Evolutionary conservation across 331 rosid species (phyloP), one percentile per base, ranked within the genome.

Genomic region (Stylosanthes scabra): DNA sequence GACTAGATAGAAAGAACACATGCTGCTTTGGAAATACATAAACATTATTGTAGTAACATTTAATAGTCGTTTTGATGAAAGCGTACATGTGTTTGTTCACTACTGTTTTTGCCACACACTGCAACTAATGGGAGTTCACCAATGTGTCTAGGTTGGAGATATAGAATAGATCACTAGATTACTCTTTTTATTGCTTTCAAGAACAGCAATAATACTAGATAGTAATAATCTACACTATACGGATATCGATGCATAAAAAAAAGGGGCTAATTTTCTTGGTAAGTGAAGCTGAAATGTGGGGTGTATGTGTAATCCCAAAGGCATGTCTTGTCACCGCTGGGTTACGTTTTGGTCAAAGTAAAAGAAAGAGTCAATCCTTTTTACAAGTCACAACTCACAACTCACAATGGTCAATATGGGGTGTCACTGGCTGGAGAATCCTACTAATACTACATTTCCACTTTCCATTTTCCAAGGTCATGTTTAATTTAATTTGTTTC

Each of bases 291-390:
- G 80, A 58, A 68, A 20, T 47, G 67, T 16, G 16, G 59, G 71
- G 40, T 42, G 71, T 51, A 41, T 45, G 81, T 74, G 80, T 81
- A 82, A 84, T 78, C 91, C 89, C 88, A 70, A 78, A 86, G 91
- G 89, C 69, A 84, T 81, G 93, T 84, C 86, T 58, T 70, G 59
- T 82, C 67, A 52, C 54, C 71, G 63, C 82, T 82, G 12, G 12
- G 46, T 59, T 29, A 10, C 9, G 46, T 59, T 29, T 58, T 27
- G 72, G 80, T 75, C 78, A 78, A 82, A 70, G 34, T 60, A 75
- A 68, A 40, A 40, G 25, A 66, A 66, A 47, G 47, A 13, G 60
- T 13, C 40, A 39, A 62, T 39, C 50, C 66, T 39, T 41, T 63
- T 15, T 9, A n/a, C 28, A 25, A 14, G 68, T 15, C 50, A 14